phyloP scores from a whole-genome alignment of 73 alveolate species.

The Paramecium tetraurelia region DNA sequence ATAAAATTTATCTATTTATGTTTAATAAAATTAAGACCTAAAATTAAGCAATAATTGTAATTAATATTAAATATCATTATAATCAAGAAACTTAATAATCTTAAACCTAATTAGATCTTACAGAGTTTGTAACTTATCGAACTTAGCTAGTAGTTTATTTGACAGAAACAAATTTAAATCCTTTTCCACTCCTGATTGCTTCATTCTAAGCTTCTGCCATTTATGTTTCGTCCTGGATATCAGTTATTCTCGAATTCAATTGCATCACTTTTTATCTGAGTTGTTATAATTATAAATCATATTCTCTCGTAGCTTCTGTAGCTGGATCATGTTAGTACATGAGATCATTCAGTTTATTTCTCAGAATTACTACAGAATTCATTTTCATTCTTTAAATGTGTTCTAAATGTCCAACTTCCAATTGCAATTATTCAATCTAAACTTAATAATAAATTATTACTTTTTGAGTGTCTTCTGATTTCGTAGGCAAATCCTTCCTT shows the following conservation, averaged over 20 bases:
- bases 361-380: neutral
- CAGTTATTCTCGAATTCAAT: neutral
- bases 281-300: neutral
- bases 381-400: neutral
- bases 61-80: neutral
- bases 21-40: neutral
- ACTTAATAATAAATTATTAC: neutral
- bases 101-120: neutral
- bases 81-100: neutral
- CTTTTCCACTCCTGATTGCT: slow-evolving; percentile 2
- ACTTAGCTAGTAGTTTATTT: neutral
- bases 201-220: neutral
- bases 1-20: neutral
- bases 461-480: neutral
- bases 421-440: neutral
- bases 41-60: neutral
- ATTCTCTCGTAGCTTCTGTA: neutral
- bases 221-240: neutral
- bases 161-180: slow-evolving; percentile 4
- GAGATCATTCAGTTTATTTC: neutral
- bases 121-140: neutral
- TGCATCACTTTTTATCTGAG: neutral
- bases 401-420: neutral
- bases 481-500: neutral
- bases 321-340: slow-evolving; percentile 9